Evolutionary conservation across 768 basidiomycete species (phyloP).

Genomic region (Pholiota conissans): DNA sequence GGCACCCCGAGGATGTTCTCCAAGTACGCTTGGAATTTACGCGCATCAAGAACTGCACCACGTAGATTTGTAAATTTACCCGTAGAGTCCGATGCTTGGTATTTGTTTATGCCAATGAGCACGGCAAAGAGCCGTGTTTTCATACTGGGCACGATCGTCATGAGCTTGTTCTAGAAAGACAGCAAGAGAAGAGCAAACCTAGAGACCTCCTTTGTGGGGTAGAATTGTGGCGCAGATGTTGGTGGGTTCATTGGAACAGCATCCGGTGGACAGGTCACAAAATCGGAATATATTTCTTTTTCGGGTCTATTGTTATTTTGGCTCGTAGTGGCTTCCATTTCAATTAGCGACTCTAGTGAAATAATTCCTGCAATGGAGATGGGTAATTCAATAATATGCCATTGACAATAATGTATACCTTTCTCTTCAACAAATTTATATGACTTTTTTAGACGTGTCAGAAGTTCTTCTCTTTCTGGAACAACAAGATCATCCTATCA

Average conservation of each 20-base stretch:
- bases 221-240: too few species aligned
- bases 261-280: too few species aligned
- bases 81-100: background rate
- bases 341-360: background rate
- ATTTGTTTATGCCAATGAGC: conserved; percentile 13
- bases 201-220: too few species aligned
- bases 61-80: background rate
- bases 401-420: background rate
- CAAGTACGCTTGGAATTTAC: conserved; percentile 1
- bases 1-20: conserved; percentile 3
- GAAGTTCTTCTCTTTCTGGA: background rate
- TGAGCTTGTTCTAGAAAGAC: background rate
- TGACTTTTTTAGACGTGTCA: background rate
- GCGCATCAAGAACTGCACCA: conserved; percentile 11
- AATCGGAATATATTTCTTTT: too few species aligned
- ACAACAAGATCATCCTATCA: background rate
- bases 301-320: too few species aligned
- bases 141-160: background rate
- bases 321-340: too few species aligned
- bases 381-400: background rate
- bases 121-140: conserved; percentile 10
- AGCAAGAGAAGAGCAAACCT: too few species aligned
- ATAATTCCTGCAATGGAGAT: background rate
- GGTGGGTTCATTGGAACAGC: too few species aligned
- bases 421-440: background rate